Percentiles rank a stretch among this genome's conserved stretches.
These are phyloP conservation scores for Hexamita inflata DNA, from an alignment of 208 protist genomes.

Conservation along the genomic window DNA sequence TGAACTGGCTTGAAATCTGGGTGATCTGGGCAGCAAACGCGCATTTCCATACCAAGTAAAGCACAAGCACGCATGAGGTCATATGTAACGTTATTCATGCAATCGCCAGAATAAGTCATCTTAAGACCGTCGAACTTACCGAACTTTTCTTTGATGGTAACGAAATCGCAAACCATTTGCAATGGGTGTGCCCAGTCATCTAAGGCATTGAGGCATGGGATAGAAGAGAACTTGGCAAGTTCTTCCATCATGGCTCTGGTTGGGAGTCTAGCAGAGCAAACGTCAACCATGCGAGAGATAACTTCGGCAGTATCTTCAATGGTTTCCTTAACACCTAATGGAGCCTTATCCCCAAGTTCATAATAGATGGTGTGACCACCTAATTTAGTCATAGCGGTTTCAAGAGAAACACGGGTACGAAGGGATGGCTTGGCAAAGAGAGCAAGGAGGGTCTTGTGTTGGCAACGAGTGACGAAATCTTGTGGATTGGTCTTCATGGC, in stretches of 20 bases:
- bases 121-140: conserved; percentile 42
- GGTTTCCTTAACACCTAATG: conserved; percentile 60
- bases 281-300: conserved; percentile 55
- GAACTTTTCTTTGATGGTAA: conserved; percentile 55
- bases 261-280: conserved; percentile 55
- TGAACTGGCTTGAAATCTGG: conserved; percentile 34
- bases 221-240: conserved; percentile 46
- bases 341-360: conserved; percentile 47
- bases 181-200: conserved; percentile 61
- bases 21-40: conserved; percentile 45
- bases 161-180: conserved; percentile 51
- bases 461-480: conserved; percentile 28
- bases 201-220: conserved; percentile 64
- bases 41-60: conserved; percentile 49
- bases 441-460: conserved; percentile 58
- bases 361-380: conserved; percentile 66
- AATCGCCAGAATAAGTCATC: conserved; percentile 56
- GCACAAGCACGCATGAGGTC: conserved; percentile 55
- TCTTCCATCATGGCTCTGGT: conserved; percentile 41
- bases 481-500: conserved; percentile 45
- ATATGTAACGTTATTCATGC: conserved; percentile 63
- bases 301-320: conserved; percentile 55
- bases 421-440: conserved; percentile 67
- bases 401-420: conserved; percentile 56
- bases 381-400: conserved; percentile 61